Evolutionary conservation across 225 moss, liverwort and hornwort genomes (phyloP), one percentile per base, ranked within the genome.

Genomic region (Asterella californica): DNA sequence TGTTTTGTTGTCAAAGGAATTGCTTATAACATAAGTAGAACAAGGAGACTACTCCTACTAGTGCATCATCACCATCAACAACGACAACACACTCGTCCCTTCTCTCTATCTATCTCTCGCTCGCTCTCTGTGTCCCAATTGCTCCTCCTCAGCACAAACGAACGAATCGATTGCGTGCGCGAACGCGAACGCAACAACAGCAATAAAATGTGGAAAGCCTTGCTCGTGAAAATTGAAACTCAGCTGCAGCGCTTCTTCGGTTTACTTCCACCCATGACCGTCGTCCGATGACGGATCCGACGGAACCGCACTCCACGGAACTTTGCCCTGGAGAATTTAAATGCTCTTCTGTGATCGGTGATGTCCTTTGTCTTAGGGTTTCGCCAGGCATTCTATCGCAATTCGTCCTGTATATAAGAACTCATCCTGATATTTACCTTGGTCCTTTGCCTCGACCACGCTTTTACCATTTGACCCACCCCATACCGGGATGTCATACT

Each of bases 121-220:
- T 33, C 50, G 27, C 11, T 54, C 46, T 77, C 27, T n/a, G n/a
- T n/a, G n/a, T 64, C 57, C 22, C 75, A n/a, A 50, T 32, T 24
- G 57, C 36, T 21, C 34, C 55, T 76, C 57, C 36, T 60, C 36
- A 54, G 75, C 21, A 59, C 52, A 74, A 74, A 74, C 63, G 29
- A 47, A 77, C 77, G 77, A 77, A 77, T 77, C 60, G 77, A 77
- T 47, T n/a, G 42, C 77, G 29, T 64, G 77, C 63, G 19, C 37
- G 37, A 64, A 64, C 63, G 19, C 37, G 37, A 64, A 64, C 46
- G 63, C 77, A 77, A 64, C 77, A 64, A 46, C 77, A 77, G 63
- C 77, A 77, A 77, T 77, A 77, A 53, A 46, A 27, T 45, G 64
- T 25, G 63, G 22, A 77, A 63, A 8, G 38, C 63, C 46, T 45